Evolutionary conservation across 164 flowering plant species (phyloP), one percentile per base, ranked within the genome.

Genomic region (Chloranthus sessilifolius): DNA sequence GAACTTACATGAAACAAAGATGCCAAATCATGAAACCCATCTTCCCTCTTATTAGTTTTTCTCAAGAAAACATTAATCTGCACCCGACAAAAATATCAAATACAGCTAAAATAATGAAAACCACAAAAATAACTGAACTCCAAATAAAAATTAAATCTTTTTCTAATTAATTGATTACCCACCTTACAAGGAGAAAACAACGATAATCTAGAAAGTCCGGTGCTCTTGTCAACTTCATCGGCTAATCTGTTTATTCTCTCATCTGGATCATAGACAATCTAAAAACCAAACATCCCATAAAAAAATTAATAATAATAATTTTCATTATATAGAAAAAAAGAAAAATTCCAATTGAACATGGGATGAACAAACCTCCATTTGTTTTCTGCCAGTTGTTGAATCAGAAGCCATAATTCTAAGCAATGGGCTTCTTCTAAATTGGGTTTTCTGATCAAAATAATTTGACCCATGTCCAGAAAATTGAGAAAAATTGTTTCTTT

Each of bases 31-130:
- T n/a, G n/a, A n/a, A n/a, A n/a, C n/a, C n/a, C n/a, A n/a, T n/a
- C n/a, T n/a, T n/a, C n/a, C n/a, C n/a, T n/a, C n/a, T n/a, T n/a
- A n/a, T n/a, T n/a, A n/a, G n/a, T n/a, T n/a, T n/a, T n/a, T n/a
- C n/a, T n/a, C 74, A 88, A 58, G 60, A 88, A 88, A 43, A 83
- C 88, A 74, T 88, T 88, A 53, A 88, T 70, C 97, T 88, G 82
- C 53, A 61, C 28, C 38, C 19, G 37, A 56, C 1, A 38, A 41
- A 12, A 41, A 36, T 10, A 3, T 35, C 27, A 42, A 2, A 30
- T 4, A 4, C 19, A 25, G 2, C 15, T 3, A 51, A 24, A 28
- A 17, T 27, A 11, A 4, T 19, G 11, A 25, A 55, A 1, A 9
- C 3, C 6, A 17, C 7, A 27, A 17, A n/a, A n/a, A n/a, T n/a